Evolutionary conservation across 2,329 filamentous ascomycete genomes (phyloP), one percentile per base, ranked within the genome.

Genomic region (Colletotrichum scovillei): DNA sequence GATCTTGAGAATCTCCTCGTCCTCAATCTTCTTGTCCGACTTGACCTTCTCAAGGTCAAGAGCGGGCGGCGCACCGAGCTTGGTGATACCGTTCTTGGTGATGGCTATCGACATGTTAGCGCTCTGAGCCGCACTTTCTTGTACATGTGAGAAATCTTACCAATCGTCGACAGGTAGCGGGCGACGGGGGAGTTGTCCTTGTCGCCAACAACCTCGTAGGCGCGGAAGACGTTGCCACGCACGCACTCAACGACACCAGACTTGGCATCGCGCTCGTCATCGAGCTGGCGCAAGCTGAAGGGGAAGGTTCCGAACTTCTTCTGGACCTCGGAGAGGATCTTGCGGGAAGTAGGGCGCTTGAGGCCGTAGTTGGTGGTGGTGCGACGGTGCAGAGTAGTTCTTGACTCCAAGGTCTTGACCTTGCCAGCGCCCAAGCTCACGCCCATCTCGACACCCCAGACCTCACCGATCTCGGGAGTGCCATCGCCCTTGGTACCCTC

Each of bases 281-380:
- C 96, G 75, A 99, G 91, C 87, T 99, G 97, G 81, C 97, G 91
- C 87, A 98, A 89, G 86, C 94, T 97, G 91, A 99, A 99, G 79
- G 97, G 97, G 90, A 99, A 99, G 75, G 91, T 95, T 77, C 96
- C 95, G 81, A 98, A 99, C 88, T 96, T 98, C 92, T 96, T 97
- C 83, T 97, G 93, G 74, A 98, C 93, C 86, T 98, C 97, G 59
- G 95, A 97, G 66, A 98, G 89, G 63, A 96, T 93, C 85, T 97
- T 94, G 82, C 96, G 92, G 65, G 96, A 98, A 77, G 94, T 97
- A 74, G 95, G 95, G 77, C 97, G 93, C 92, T 98, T 99, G 77
- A 99, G 89, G 74, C 92, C 92, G 85, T 98, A 98, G 74, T 95
- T 98, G 78, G 94, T 95, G 77, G 91, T 92, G 71, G 97, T 98